phyloP scores from a whole-genome alignment of 495 filamentous ascomycete genomes.

The Astrothelium macrocarpum region DNA sequence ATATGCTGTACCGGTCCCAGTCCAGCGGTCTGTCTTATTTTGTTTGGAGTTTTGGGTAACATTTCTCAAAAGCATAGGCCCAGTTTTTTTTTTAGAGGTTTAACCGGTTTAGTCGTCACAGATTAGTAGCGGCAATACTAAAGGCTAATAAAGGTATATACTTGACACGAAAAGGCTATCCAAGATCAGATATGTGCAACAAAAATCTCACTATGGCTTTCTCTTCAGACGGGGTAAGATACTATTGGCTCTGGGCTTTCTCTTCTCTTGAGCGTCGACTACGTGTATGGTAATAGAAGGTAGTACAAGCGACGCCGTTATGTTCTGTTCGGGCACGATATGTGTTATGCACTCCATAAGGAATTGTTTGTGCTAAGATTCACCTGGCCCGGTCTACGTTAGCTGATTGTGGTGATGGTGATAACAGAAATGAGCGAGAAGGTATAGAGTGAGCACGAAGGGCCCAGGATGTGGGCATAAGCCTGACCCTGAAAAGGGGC shows the following conservation, averaged over 20 bases:
- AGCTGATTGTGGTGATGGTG: constrained; percentile 3
- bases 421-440: neutral
- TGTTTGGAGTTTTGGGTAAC: constrained; percentile 19
- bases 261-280: constrained; percentile 18
- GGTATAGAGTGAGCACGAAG: constrained; percentile 8
- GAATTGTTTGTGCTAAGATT: constrained; percentile 15
- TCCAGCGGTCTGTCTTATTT: constrained; percentile 23
- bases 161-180: constrained; percentile 17
- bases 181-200: constrained; percentile 15
- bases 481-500: neutral
- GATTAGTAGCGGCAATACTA: neutral
- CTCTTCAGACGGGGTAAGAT: constrained; percentile 18
- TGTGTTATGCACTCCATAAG: constrained; percentile 10
- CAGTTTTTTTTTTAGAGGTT: constrained; percentile 22
- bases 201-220: constrained; percentile 17
- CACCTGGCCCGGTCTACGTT: constrained; percentile 17
- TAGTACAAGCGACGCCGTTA: constrained; percentile 13
- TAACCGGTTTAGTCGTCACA: neutral
- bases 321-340: constrained; percentile 16
- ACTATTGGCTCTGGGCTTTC: constrained; percentile 15
- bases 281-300: constrained; percentile 13
- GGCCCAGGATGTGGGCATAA: neutral
- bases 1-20: constrained; percentile 22
- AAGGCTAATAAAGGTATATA: constrained; percentile 18
- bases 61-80: constrained; percentile 16